Conservation (phyloP, 257 asterid genomes). For the Ehretia macrophylla region DNA sequence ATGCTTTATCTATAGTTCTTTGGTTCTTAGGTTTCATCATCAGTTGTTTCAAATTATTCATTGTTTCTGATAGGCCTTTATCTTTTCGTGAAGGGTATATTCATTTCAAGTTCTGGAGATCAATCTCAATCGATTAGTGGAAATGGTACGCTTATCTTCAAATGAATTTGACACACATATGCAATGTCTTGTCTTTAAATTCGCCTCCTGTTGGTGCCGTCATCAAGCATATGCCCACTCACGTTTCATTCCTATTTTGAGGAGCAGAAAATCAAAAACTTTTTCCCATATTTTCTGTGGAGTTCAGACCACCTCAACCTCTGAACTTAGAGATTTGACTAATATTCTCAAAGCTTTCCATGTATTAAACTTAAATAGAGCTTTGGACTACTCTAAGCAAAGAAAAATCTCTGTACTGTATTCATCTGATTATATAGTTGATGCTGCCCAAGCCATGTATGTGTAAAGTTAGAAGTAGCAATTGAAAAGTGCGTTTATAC, state of each 20-base stretch:
- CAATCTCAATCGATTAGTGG: constrained; percentile 88
- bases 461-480: not conserved
- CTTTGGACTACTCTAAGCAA: too few species aligned
- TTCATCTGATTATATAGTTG: not conserved
- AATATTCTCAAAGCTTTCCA: too few species aligned
- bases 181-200: constrained; percentile 13
- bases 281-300: too few species aligned
- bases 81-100: constrained; percentile 62
- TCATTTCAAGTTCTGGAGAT: constrained; percentile 94
- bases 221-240: too few species aligned
- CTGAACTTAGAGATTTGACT: too few species aligned
- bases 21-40: not conserved
- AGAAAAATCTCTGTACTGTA: not conserved
- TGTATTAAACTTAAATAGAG: too few species aligned
- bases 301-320: too few species aligned
- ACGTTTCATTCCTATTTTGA: too few species aligned
- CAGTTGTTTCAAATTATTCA: constrained; percentile 8
- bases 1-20: constrained; percentile 2
- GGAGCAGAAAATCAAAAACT: too few species aligned
- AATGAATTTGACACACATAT: constrained; percentile 11
- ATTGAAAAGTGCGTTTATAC: not conserved
- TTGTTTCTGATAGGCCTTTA: constrained; percentile 4
- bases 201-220: constrained; percentile 1
- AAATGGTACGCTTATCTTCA: constrained; percentile 57
- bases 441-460: not conserved